Evolutionary conservation across 2,329 filamentous ascomycete genomes (phyloP).

Genomic region (Pseudogymnoascus sp.): DNA sequence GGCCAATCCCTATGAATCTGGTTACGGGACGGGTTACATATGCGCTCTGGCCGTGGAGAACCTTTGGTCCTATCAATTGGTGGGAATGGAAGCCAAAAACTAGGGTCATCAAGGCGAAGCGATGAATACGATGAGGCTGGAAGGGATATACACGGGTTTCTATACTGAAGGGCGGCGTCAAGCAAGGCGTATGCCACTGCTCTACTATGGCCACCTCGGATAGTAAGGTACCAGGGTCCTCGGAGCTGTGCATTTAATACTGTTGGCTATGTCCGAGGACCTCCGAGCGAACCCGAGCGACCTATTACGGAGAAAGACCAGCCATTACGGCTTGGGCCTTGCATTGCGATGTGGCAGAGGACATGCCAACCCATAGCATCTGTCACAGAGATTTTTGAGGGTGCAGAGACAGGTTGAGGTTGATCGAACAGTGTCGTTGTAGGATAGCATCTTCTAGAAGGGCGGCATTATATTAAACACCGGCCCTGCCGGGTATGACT

Average conservation of each 20-base stretch:
- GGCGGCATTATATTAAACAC: background rate
- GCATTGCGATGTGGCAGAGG: background rate
- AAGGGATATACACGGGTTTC: background rate
- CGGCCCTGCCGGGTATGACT: conserved; percentile 1
- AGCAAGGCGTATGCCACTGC: background rate
- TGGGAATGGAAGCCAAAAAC: conserved; percentile 41
- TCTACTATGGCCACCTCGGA: background rate
- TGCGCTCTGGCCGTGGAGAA: conserved; percentile 61
- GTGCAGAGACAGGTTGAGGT: background rate
- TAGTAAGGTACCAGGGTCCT: background rate
- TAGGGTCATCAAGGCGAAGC: conserved; percentile 33
- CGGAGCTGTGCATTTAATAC: background rate
- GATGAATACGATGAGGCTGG: conserved; percentile 10
- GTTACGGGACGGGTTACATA: conserved; percentile 68
- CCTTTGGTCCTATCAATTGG: conserved; percentile 51
- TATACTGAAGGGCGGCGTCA: background rate
- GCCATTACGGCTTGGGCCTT: background rate
- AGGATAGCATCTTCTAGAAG: background rate
- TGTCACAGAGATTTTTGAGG: background rate
- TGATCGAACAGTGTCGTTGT: background rate
- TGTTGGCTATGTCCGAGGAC: background rate
- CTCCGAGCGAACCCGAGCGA: background rate
- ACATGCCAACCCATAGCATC: background rate
- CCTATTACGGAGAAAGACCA: background rate
- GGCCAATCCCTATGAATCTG: conserved; percentile 69